Base-by-base conservation (phyloP, 2,329 filamentous ascomycete species). In the Trichoderma sp. region DNA sequence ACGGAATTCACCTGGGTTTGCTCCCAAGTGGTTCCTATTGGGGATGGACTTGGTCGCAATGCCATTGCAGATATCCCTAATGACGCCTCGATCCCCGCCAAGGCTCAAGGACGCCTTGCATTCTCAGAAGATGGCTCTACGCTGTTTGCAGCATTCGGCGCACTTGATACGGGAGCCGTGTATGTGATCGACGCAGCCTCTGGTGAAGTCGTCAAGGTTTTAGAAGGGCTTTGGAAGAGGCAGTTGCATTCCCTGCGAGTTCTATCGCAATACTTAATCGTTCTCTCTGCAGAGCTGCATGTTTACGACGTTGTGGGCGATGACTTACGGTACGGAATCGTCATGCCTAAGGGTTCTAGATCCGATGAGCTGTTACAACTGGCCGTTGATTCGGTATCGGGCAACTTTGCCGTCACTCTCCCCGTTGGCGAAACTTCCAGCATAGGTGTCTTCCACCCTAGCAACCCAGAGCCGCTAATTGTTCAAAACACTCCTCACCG, bases 291-390 rank as follows among this genome's bases (percentile, higher is more conserved):
- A 55, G 86, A 88, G 33, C 84, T 97, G 10, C 85, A 88, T 52
- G 90, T 97, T 43, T 97, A 93, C 84, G 92, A 99, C 78, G 86
- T 96, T 13, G 92, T 98, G 8, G 85, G 89, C 62, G 92, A 97
- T 74, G 86, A 90, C 73, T 84, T 94, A 58, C 86, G 88, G 43
- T 93, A 91, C 75, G 88, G 88, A 60, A 83, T 91, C 62, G 81
- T 85, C 31, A 81, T 94, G 16, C 83, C 80, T 49, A 78, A 83
- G 62, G 75, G 78, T 11, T 73, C 78, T n/a, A 77, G 77, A 24
- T 75, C 79, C 69, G 77, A 78, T 61, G 70, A 86, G 58, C 80
- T 90, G 72, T 82, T 87, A 67, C 90, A 91, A 68, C 83, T 97
- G 11, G 91, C 92, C n/a, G 86, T 92, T 62, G 92, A 96, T 75